A percentile compares a stretch with the other conserved stretches of the same genome.
These are phyloP conservation scores for Alternaria novae-zelandiae DNA, from an alignment of 2,329 filamentous ascomycete genomes.

Conservation along the genomic window DNA sequence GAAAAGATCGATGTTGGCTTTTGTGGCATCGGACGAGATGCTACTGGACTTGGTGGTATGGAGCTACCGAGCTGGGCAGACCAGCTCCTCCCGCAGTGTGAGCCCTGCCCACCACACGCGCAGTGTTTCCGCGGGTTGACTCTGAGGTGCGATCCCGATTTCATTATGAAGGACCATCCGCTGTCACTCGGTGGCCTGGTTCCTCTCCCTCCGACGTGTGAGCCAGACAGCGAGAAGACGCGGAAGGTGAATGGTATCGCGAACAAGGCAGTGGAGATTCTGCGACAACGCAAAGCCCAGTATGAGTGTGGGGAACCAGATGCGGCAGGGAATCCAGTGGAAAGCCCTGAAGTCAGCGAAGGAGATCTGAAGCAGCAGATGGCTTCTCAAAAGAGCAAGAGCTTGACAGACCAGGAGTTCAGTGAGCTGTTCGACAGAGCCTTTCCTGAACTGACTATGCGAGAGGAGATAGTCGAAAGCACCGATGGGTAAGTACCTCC, in stretches of 20 bases:
- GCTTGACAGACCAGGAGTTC: slow-evolving; percentile 86
- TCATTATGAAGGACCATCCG: slow-evolving; percentile 83
- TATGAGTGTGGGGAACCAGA: slow-evolving; percentile 86
- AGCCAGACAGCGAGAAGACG: slow-evolving; percentile 92
- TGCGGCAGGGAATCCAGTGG: slow-evolving; percentile 65
- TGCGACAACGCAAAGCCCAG: slow-evolving; percentile 83
- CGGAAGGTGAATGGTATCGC: slow-evolving; percentile 86
- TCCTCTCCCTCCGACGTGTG: slow-evolving; percentile 88
- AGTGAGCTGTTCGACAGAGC: slow-evolving; percentile 83
- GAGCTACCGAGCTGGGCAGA: slow-evolving; percentile 76
- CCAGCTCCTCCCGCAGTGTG: slow-evolving; percentile 78
- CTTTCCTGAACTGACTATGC: slow-evolving; percentile 71
- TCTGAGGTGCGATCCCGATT: slow-evolving; percentile 84
- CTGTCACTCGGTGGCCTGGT: slow-evolving; percentile 80
- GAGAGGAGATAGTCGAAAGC: slow-evolving; percentile 66
- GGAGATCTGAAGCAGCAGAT: slow-evolving; percentile 79
- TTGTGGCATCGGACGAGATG: slow-evolving; percentile 77
- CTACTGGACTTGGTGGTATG: slow-evolving; percentile 64
- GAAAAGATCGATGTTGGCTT: slow-evolving; percentile 97
- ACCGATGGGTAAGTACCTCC: slow-evolving; percentile 62
- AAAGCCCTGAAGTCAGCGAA: slow-evolving; percentile 70
- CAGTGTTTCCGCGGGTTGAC: slow-evolving; percentile 82
- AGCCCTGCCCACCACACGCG: slow-evolving; percentile 88
- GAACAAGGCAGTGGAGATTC: slow-evolving; percentile 83
- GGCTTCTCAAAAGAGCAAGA: slow-evolving; percentile 76